These are phyloP conservation scores for Aspergillus intermedius DNA, from an alignment of 2,329 filamentous ascomycete genomes.

Conservation along the genomic window DNA sequence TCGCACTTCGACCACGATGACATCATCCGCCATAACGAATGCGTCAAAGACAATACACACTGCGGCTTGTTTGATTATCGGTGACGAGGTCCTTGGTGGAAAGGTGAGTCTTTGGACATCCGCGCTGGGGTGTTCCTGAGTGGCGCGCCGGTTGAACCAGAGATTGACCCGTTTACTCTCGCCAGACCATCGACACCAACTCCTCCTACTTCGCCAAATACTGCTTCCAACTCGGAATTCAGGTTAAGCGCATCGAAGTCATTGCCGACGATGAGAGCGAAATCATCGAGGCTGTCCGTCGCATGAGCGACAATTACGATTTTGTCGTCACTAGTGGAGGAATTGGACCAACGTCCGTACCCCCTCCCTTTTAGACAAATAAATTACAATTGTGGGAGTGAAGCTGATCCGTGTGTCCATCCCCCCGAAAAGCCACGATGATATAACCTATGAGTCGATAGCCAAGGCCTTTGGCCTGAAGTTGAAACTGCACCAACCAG, in stretches of 20 bases:
- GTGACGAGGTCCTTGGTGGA: slow-evolving; percentile 91
- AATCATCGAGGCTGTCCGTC: slow-evolving; percentile 76
- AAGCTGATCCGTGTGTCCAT: background rate
- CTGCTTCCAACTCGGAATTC: slow-evolving; percentile 59
- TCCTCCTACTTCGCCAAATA: slow-evolving; percentile 59
- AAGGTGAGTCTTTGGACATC: slow-evolving; percentile 56
- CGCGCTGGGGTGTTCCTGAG: background rate
- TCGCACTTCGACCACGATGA: slow-evolving; percentile 29
- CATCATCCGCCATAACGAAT: slow-evolving; percentile 35
- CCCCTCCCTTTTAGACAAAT: slow-evolving; percentile 1
- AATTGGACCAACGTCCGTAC: slow-evolving; percentile 81
- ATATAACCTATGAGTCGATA: slow-evolving; percentile 94
- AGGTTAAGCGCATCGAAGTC: slow-evolving; percentile 81
- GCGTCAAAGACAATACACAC: slow-evolving; percentile 65
- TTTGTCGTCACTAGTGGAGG: slow-evolving; percentile 93
- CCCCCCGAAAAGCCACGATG: slow-evolving; percentile 68
- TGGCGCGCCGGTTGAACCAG: background rate
- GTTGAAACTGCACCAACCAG: slow-evolving; percentile 68
- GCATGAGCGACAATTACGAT: slow-evolving; percentile 87
- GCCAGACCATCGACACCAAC: slow-evolving; percentile 61
- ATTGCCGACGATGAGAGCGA: slow-evolving; percentile 88
- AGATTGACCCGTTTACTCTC: background rate
- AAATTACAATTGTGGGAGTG: background rate
- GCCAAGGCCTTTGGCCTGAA: slow-evolving; percentile 78
- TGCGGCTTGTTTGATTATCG: slow-evolving; percentile 87